Evolutionary conservation across 495 filamentous ascomycete genomes (phyloP).

Genomic region (Xylaria telfairii): DNA sequence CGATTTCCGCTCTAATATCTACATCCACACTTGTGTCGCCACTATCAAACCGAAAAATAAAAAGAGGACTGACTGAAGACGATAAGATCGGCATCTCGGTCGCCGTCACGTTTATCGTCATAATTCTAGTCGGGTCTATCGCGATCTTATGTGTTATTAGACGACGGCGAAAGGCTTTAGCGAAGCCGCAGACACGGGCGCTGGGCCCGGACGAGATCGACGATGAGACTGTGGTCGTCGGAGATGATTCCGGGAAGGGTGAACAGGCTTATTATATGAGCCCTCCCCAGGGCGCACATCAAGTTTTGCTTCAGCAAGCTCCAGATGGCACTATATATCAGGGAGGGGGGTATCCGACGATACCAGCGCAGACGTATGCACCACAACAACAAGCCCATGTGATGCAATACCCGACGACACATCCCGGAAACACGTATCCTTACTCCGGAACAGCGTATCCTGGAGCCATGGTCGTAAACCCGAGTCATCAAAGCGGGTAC

Average conservation of each 20-base stretch:
- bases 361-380: constrained; percentile 14
- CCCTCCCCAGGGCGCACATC: neutral
- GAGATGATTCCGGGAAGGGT: constrained; percentile 16
- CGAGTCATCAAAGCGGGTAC: constrained; percentile 20
- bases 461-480: neutral
- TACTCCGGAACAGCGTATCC: constrained; percentile 3
- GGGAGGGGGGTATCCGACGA: constrained; percentile 14
- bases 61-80: constrained; percentile 28
- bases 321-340: constrained; percentile 9
- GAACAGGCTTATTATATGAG: constrained; percentile 8
- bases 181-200: constrained; percentile 1
- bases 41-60: neutral
- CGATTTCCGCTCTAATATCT: constrained; percentile 1
- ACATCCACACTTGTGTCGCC: constrained; percentile 17
- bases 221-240: constrained; percentile 1
- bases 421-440: neutral
- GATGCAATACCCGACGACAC: neutral
- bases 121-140: constrained; percentile 30
- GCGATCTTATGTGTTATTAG: constrained; percentile 29
- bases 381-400: constrained; percentile 2
- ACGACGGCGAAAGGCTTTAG: constrained; percentile 21
- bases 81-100: constrained; percentile 34
- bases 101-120: constrained; percentile 33
- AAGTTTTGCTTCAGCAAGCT: neutral
- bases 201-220: neutral